Percentiles rank a stretch among this genome's conserved stretches.
phyloP scores from a whole-genome alignment of 2,329 filamentous ascomycete genomes.

The Trichoderma simmonsii region DNA sequence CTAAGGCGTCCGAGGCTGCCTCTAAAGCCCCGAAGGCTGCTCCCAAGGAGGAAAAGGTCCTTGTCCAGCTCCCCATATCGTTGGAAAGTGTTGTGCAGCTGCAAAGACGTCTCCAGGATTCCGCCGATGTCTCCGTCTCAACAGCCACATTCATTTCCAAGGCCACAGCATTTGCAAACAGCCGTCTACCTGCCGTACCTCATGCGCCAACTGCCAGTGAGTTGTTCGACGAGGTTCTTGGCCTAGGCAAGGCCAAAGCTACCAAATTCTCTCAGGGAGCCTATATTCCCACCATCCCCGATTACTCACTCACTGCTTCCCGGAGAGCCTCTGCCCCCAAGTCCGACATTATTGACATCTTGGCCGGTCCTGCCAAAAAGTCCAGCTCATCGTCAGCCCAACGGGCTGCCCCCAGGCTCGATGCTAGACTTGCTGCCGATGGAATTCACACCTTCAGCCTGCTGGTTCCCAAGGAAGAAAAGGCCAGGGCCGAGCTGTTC shows the following conservation, averaged over 20 bases:
- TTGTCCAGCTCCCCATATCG: conserved; percentile 73
- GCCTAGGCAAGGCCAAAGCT: conserved; percentile 50
- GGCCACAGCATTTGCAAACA: conserved; percentile 83
- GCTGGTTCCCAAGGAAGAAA: conserved; percentile 73
- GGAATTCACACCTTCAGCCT: conserved; percentile 77
- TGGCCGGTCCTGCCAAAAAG: conserved; percentile 47
- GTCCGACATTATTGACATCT: conserved; percentile 78
- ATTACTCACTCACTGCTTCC: conserved; percentile 47
- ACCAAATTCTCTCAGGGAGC: conserved; percentile 54
- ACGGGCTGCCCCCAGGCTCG: conserved; percentile 25
- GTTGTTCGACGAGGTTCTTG: conserved; percentile 86
- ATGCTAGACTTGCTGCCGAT: conserved; percentile 41
- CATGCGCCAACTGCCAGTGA: conserved; percentile 67
- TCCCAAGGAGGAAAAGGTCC: conserved; percentile 46
- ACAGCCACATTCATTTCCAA: conserved; percentile 83
- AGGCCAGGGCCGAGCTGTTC: conserved; percentile 77
- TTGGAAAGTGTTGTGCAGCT: conserved; percentile 74
- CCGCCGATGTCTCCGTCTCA: conserved; percentile 76
- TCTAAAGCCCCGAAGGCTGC: conserved; percentile 43
- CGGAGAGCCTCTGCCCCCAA: conserved; percentile 30
- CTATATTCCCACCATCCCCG: conserved; percentile 70
- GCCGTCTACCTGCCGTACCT: conserved; percentile 69
- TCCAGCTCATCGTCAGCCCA: conserved; percentile 26
- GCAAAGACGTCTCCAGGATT: conserved; percentile 75
- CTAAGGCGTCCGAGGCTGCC: conserved; percentile 37